Percentiles rank a stretch among this genome's conserved stretches.
Conservation (phyloP, 345 rosid species). For the Passiflora organensis region DNA sequence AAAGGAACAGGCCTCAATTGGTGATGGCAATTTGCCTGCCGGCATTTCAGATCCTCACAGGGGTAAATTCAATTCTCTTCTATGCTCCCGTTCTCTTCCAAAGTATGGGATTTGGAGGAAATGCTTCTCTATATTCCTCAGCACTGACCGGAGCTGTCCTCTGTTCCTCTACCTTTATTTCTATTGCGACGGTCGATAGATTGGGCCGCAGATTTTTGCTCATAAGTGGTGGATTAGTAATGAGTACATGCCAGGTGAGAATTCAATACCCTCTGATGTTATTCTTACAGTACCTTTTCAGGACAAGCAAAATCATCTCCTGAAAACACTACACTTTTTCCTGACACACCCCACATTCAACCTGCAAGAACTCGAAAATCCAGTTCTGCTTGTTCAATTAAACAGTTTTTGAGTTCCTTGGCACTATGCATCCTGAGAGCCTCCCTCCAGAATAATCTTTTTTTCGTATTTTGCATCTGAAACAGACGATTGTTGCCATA, state of each 20-base stretch:
- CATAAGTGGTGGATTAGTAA: conserved; percentile 80
- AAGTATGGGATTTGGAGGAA: conserved; percentile 79
- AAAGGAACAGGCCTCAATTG: conserved; percentile 68
- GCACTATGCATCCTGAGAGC: no score
- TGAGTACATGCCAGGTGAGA: conserved; percentile 73
- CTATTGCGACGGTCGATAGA: conserved; percentile 71
- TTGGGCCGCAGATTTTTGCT: conserved; percentile 72
- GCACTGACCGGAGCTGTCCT: conserved; percentile 94
- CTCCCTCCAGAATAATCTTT: neutral
- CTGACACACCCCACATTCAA: no score
- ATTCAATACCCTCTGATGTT: neutral
- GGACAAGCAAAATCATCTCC: no score
- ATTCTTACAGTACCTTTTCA: no score
- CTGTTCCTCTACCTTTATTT: conserved; percentile 67
- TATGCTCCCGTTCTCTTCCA: conserved; percentile 90
- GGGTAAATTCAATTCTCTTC: conserved; percentile 88
- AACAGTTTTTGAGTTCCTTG: no score
- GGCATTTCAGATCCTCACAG: conserved; percentile 81
- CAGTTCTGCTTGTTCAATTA: no score
- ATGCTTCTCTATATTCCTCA: conserved; percentile 84
- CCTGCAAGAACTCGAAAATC: no score
- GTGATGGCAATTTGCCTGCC: conserved; percentile 85
- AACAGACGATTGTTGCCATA: conserved; percentile 61
- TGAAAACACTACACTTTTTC: no score
- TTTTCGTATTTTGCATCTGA: neutral